Conservation (phyloP, 2,329 filamentous ascomycete species). For the Botrytis porri region DNA sequence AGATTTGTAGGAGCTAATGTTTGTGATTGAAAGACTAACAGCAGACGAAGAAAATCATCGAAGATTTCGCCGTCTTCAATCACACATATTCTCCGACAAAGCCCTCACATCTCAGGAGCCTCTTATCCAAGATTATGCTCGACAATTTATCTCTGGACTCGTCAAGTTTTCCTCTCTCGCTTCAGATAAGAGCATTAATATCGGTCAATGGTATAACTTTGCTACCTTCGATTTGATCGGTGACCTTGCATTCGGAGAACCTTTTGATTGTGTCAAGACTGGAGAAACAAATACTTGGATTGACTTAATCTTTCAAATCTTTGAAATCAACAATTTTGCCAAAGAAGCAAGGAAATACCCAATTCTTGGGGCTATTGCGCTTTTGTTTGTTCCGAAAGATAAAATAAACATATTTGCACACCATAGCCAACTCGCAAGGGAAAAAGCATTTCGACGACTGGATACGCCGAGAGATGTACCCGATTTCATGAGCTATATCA, state of each 20-base stretch:
- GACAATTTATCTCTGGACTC: conserved; percentile 11
- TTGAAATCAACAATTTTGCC: neutral
- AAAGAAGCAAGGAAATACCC: neutral
- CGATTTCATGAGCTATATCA: conserved; percentile 18
- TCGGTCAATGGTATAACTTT: conserved; percentile 40
- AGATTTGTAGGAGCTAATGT: neutral
- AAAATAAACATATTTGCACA: fast-evolving
- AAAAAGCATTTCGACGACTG: conserved; percentile 8
- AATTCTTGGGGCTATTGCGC: neutral
- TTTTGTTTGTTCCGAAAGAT: neutral
- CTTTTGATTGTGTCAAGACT: conserved; percentile 38
- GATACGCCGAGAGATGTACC: neutral
- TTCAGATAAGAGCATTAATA: neutral
- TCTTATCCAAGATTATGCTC: conserved; percentile 12
- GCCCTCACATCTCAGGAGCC: conserved; percentile 37
- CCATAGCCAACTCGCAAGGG: neutral
- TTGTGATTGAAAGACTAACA: neutral
- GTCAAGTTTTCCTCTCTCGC: conserved; percentile 6
- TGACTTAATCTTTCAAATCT: neutral
- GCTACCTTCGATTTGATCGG: conserved; percentile 42
- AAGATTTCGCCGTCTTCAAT: conserved; percentile 34
- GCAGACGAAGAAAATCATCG: conserved; percentile 28
- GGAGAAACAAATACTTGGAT: conserved; percentile 10
- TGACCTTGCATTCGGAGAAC: conserved; percentile 46
- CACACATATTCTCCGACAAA: conserved; percentile 38